These are phyloP conservation scores for Symbiodinium pilosum DNA, from an alignment of 73 alveolate genomes.

Conservation along the genomic window DNA sequence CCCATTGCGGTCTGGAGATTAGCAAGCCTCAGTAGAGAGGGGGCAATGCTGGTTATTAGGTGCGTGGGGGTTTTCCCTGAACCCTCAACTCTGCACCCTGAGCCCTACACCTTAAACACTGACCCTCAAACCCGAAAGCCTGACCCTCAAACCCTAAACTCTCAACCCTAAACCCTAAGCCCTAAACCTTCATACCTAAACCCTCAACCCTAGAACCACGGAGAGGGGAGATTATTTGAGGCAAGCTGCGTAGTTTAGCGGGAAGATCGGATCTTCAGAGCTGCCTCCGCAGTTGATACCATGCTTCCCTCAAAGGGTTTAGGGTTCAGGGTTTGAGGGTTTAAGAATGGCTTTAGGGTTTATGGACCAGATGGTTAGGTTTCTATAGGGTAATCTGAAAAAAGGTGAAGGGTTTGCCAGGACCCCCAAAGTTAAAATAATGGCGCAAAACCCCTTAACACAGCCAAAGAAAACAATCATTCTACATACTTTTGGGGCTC, in stretches of 20 bases:
- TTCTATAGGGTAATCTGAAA: too few species aligned
- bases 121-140: background rate
- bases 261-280: conserved; percentile 19
- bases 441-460: too few species aligned
- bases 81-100: background rate
- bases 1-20: background rate
- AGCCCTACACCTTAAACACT: background rate
- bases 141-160: background rate
- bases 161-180: background rate
- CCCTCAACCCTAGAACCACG: background rate
- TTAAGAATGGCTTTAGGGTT: too few species aligned
- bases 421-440: too few species aligned
- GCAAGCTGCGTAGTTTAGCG: background rate
- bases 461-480: too few species aligned
- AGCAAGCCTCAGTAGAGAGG: background rate
- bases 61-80: background rate
- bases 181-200: background rate
- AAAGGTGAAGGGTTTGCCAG: too few species aligned
- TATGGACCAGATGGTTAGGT: too few species aligned
- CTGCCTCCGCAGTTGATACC: too few species aligned
- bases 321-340: too few species aligned
- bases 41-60: background rate
- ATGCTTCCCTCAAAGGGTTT: too few species aligned
- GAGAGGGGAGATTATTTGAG: background rate
- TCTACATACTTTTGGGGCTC: too few species aligned